These are phyloP conservation scores for Prunus davidiana DNA, from an alignment of 306 rosid genomes.

Conservation along the genomic window DNA sequence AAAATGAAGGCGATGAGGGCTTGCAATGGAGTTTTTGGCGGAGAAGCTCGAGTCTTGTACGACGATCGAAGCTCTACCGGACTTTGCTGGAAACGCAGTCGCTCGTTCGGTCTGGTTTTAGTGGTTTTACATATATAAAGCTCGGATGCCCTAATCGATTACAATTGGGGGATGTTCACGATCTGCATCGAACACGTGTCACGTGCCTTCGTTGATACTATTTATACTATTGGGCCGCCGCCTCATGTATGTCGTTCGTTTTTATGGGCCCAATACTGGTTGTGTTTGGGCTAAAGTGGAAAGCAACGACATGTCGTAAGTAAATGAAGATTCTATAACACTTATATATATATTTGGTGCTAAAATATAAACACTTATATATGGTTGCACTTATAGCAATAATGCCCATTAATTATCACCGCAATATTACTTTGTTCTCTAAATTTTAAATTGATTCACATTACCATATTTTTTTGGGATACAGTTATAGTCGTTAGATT, in stretches of 20 bases:
- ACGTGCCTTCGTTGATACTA: not conserved
- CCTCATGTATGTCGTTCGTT: not conserved
- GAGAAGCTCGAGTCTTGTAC: not conserved
- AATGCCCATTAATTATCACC: too few relatives aligned
- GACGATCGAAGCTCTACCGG: constrained; percentile 2
- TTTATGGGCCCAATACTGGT: not conserved
- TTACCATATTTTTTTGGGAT: rapidly evolving
- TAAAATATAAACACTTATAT: too few relatives aligned
- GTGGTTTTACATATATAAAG: constrained; percentile 14
- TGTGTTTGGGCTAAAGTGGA: not conserved
- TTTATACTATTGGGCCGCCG: not conserved
- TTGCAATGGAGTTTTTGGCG: not conserved
- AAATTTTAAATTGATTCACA: too few relatives aligned
- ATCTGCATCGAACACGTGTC: constrained; percentile 13
- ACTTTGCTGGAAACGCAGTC: constrained; percentile 8
- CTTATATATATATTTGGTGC: too few relatives aligned
- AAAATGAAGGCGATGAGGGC: not conserved
- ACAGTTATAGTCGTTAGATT: too few relatives aligned
- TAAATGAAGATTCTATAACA: not conserved
- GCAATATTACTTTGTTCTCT: too few relatives aligned
- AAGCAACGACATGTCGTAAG: not conserved
- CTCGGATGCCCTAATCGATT: constrained; percentile 19
- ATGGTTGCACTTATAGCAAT: too few relatives aligned
- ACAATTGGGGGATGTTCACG: not conserved
- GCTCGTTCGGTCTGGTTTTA: not conserved